Evolutionary conservation across 352 stramenopile genomes (phyloP), one percentile per base, ranked within the genome.

Genomic region (Globisporangium camurandrum): DNA sequence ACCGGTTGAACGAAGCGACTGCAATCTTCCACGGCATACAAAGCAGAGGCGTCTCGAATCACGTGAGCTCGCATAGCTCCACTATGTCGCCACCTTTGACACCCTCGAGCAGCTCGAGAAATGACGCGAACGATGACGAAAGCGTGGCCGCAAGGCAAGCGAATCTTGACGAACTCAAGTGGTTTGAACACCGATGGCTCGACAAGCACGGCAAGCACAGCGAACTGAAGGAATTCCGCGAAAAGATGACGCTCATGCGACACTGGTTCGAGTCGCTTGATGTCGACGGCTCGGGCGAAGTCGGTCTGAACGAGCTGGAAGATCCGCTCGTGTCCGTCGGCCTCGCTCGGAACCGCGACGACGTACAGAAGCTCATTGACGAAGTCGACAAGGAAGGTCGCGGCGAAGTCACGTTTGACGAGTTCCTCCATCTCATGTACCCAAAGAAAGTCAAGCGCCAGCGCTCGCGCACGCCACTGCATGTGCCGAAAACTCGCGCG

Each of bases 241-340:
- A 84, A 42, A 84, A 89, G 42, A 67, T 87, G 50, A 64, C 65
- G 27, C 62, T 92, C 14, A 70, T 93, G 59, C 57, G 75, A 3
- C 75, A 69, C 27, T 95, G 85, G 85, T 95, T 95, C 44, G 76
- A 88, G 43, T 92, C 73, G n/a, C 66, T 95, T n/a, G 85, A 95
- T 50, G 52, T 72, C 1, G 85, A 95, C 31, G 77, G 79, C 17
- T 88, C 75, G 1, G 85, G 84, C 2, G 80, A 87, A 42, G 79
- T 94, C 19, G 81, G 83, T 3, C 47, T 94, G 14, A 73, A 89
- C 49, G 84, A 95, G 43, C 66, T 95, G 10, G 81, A 90, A 34
- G 81, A 93, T 30, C 85, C 85, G n/a, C 67, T 95, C 14, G 74
- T 95, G n/a, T 93, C 82, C 0, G 81, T 93, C 12, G 85, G 85